Conservation (phyloP, 129 eudicot species). For the Erigeron canadensis region DNA sequence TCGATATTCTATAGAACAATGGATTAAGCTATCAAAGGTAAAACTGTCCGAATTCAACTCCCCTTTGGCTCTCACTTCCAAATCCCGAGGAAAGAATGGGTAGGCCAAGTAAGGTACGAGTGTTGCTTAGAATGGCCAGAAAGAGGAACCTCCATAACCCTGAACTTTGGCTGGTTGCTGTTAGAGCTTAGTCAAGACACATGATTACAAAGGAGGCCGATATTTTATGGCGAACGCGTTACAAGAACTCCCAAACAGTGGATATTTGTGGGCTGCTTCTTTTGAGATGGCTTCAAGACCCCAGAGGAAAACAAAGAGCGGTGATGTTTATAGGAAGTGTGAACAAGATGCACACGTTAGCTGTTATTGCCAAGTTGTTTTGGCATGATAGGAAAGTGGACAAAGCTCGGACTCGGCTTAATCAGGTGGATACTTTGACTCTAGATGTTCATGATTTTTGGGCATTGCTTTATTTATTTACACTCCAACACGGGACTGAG, state of each 20-base stretch:
- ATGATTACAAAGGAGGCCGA: constrained; percentile 84
- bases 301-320: constrained; percentile 64
- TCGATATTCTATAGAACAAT: constrained; percentile 83
- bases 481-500: constrained; percentile 72
- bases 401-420: constrained; percentile 80
- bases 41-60: constrained; percentile 42
- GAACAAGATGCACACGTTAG: constrained; percentile 81
- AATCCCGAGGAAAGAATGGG: constrained; percentile 73
- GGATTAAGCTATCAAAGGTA: constrained; percentile 88
- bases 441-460: constrained; percentile 92
- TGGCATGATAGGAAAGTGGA: constrained; percentile 96
- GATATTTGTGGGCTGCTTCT: constrained; percentile 84
- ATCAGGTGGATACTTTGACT: constrained; percentile 70
- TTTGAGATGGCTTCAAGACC: constrained; percentile 90
- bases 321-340: constrained; percentile 71
- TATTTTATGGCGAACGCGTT: constrained; percentile 85
- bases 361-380: constrained; percentile 83
- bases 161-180: constrained; percentile 89
- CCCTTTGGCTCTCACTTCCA: constrained; percentile 90
- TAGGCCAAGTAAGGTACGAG: constrained; percentile 80
- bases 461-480: constrained; percentile 77
- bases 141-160: constrained; percentile 87
- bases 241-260: constrained; percentile 85
- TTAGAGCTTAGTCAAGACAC: constrained; percentile 69
- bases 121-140: constrained; percentile 80